These are phyloP conservation scores for Aspergillus pseudotamarii DNA, from an alignment of 2,329 filamentous ascomycete species.

Conservation along the genomic window DNA sequence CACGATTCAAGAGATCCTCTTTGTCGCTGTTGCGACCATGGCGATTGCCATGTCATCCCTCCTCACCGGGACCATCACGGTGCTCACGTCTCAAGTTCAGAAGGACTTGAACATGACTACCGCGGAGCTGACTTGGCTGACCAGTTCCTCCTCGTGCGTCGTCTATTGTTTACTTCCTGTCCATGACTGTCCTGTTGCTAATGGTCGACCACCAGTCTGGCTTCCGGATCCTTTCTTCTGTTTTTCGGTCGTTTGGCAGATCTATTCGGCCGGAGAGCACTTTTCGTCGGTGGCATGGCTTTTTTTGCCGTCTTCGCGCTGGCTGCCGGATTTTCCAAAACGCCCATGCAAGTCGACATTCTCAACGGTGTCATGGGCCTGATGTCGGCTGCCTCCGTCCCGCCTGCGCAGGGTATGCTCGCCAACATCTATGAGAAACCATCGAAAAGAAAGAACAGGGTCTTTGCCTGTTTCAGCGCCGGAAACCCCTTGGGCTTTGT, in stretches of 20 bases:
- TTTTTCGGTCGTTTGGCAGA: constrained; percentile 69
- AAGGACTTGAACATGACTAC: constrained; percentile 62
- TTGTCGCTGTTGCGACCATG: constrained; percentile 68
- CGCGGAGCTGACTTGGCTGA: constrained; percentile 69
- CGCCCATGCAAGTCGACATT: constrained; percentile 62
- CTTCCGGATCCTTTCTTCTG: constrained; percentile 66
- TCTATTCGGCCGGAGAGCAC: constrained; percentile 63
- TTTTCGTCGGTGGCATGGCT: constrained; percentile 64
- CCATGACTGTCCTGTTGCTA: background rate
- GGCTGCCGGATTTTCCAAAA: constrained; percentile 62
- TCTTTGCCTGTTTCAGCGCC: constrained; percentile 64
- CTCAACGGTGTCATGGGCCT: constrained; percentile 67
- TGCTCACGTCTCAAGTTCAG: constrained; percentile 65
- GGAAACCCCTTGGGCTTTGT: constrained; percentile 62
- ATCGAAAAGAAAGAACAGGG: constrained; percentile 63
- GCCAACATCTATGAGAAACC: constrained; percentile 66
- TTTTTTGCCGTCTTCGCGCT: constrained; percentile 61
- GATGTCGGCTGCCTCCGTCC: constrained; percentile 65
- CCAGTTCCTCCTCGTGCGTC: constrained; percentile 60
- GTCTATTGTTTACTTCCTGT: background rate
- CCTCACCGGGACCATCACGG: constrained; percentile 60
- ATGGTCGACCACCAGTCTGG: constrained; percentile 47
- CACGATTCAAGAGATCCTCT: constrained; percentile 65
- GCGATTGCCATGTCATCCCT: constrained; percentile 66
- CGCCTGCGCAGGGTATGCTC: constrained; percentile 66